Conservation (phyloP, 208 protist species). For the Acanthamoeba triangularis region DNA sequence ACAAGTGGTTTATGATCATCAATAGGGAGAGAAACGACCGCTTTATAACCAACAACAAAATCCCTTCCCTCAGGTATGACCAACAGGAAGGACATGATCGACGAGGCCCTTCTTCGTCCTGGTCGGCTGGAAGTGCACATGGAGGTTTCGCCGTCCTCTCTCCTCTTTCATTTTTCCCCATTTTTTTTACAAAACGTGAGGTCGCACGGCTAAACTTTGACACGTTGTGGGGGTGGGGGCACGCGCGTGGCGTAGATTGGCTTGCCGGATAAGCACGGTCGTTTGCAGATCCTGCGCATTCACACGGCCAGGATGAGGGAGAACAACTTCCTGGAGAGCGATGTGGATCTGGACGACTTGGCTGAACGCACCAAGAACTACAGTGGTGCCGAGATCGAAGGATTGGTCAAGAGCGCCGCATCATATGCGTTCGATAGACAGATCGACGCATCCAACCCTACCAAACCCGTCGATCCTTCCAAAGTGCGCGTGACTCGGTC, state of each 20-base stretch:
- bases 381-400: conserved; percentile 94
- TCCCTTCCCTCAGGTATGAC: conserved; percentile 85
- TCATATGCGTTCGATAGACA: conserved; percentile 89
- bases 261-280: conserved; percentile 98
- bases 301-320: conserved; percentile 97
- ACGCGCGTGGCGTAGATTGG: too few species aligned
- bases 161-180: too few species aligned
- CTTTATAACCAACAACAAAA: too few species aligned
- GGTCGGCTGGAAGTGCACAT: conserved; percentile 99
- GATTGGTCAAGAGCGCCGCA: conserved; percentile 92
- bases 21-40: too few species aligned
- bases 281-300: conserved; percentile 99
- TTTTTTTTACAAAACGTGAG: too few species aligned
- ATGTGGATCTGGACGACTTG: conserved; percentile 97
- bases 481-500: conserved; percentile 62
- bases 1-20: too few species aligned
- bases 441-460: conserved; percentile 86
- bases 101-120: conserved; percentile 99
- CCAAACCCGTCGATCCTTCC: conserved; percentile 43
- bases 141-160: conserved; percentile 91
- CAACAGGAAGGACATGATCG: conserved; percentile 98
- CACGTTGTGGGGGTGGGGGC: too few species aligned
- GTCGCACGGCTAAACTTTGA: too few species aligned
- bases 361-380: conserved; percentile 99
- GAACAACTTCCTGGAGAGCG: conserved; percentile 93